Base-by-base conservation (phyloP, 2,329 filamentous ascomycete species). In the Parastagonospora nodorum region DNA sequence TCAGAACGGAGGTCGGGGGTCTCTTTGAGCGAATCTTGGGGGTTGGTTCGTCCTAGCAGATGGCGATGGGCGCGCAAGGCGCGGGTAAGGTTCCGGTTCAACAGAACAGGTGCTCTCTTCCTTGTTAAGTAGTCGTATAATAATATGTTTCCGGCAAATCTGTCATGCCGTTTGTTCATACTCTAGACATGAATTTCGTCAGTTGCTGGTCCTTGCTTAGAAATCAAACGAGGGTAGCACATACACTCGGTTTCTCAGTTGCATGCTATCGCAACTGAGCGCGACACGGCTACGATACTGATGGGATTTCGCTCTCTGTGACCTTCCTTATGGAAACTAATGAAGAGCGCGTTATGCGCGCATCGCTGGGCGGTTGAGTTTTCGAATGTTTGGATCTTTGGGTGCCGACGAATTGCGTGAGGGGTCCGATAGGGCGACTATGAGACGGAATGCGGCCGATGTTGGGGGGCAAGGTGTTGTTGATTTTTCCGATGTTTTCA, bases 41-140 rank as follows among this genome's bases (percentile, higher is more conserved):
- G 30, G 36, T 15, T 38, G 10, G 40, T 39, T 38, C 42, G 28
- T 11, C 51, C 38, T 29, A 61, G 36, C 12, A 45, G 36, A 16
- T 61, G 50, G 9, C 58, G 50, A 41, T 68, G 56, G 2, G 56
- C 40, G n/a, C 60, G 47, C 9, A 69, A 50, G 1, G 58, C 58
- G 15, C 55, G 51, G 6, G 45, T 56, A 2, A 68, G 42, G 14
- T 69, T 72, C 31, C 69, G 57, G 36, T 57, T 48, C 8, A 72
- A 53, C 33, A 72, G 67, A 8, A 58, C 45, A 9, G 57, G 62
- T 8, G 57, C 55, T 29, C 63, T 55, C 14, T 50, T 61, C n/a
- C 30, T 42, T 11, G 51, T 45, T n/a, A 71, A 27, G 37, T 58
- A 66, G 7, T 62, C 50, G 53, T 69, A 69, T 24, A 68, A 42